Evolutionary conservation across 345 rosid genomes (phyloP).

Genomic region (Corchorus olitorius): DNA sequence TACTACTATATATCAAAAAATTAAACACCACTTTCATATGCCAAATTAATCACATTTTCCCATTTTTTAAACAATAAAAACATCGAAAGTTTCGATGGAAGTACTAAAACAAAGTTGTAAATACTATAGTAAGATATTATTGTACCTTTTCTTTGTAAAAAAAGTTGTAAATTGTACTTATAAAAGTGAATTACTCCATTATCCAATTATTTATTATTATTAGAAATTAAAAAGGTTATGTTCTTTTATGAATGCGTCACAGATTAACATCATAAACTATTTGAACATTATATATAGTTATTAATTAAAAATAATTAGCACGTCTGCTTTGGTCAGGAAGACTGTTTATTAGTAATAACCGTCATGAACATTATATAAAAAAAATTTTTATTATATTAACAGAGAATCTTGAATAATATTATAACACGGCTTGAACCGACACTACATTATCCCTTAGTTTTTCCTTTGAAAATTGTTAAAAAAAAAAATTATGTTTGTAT

Average conservation of each 20-base stretch:
- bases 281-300: background rate
- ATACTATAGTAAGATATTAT: too few relatives aligned
- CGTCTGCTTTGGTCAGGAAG: slow-evolving; percentile 14
- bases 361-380: slow-evolving; percentile 6
- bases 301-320: background rate
- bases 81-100: background rate
- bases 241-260: background rate
- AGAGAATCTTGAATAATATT: slow-evolving; percentile 15
- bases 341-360: slow-evolving; percentile 22
- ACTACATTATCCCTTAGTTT: slow-evolving; percentile 17
- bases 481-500: background rate
- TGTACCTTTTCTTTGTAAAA: too few relatives aligned
- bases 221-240: background rate
- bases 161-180: background rate
- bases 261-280: background rate
- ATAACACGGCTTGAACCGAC: slow-evolving; percentile 23
- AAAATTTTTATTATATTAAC: background rate
- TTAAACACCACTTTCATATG: background rate
- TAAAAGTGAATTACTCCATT: background rate
- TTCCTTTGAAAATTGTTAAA: background rate
- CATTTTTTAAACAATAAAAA: too few relatives aligned
- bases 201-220: too few relatives aligned
- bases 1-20: background rate
- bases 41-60: background rate
- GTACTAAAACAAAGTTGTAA: background rate